Conservation (phyloP, 352 stramenopile species). For the Pythium phragmitis region DNA sequence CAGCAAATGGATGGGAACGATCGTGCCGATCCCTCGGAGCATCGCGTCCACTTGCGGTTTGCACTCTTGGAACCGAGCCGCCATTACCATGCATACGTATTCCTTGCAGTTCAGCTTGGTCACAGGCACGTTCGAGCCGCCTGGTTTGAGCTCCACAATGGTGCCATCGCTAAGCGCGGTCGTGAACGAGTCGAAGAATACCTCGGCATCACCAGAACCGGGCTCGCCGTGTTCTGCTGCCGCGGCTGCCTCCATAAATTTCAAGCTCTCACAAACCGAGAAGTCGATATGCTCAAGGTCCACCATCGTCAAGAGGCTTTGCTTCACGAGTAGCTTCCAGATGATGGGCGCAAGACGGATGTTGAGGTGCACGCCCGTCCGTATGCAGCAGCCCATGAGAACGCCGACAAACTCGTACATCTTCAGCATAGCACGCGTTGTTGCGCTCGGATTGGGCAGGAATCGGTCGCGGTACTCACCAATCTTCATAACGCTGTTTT, state of each 20-base stretch:
- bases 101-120: constrained; percentile 75
- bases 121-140: constrained; percentile 44
- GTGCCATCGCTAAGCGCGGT: constrained; percentile 69
- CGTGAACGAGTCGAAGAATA: constrained; percentile 71
- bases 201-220: constrained; percentile 26
- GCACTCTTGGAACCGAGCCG: constrained; percentile 67
- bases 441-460: constrained; percentile 57
- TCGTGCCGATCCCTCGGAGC: constrained; percentile 61
- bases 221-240: constrained; percentile 1
- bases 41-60: constrained; percentile 77
- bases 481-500: constrained; percentile 70
- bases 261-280: constrained; percentile 36
- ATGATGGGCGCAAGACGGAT: constrained; percentile 68
- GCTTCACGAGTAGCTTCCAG: constrained; percentile 81
- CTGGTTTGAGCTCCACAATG: constrained; percentile 56
- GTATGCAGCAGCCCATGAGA: constrained; percentile 75
- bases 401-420: constrained; percentile 81
- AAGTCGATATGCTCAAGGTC: constrained; percentile 66
- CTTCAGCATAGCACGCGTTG: constrained; percentile 49
- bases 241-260: constrained; percentile 27
- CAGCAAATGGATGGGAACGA: constrained; percentile 64
- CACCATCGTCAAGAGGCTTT: constrained; percentile 44
- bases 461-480: constrained; percentile 71
- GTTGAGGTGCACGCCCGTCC: constrained; percentile 74
- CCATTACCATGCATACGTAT: constrained; percentile 63